phyloP scores from a whole-genome alignment of 306 rosid species.

The Fagus crenata region DNA sequence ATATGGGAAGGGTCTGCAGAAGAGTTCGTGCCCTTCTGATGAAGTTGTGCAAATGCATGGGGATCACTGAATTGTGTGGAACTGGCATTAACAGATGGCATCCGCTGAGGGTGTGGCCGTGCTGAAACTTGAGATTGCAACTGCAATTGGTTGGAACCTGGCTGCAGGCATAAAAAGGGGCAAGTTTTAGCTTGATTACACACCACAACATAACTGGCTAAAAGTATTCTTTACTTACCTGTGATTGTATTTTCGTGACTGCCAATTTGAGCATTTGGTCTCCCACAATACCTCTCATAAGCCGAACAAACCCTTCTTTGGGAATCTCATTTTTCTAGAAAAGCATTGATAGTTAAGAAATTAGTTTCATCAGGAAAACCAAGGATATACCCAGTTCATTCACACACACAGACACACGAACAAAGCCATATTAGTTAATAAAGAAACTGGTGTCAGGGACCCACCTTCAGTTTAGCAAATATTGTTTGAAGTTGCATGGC shows the following conservation, averaged over 20 bases:
- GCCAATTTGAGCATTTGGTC: constrained; percentile 88
- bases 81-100: constrained; percentile 55
- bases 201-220: not conserved
- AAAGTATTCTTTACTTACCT: constrained; percentile 43
- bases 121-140: constrained; percentile 47
- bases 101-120: constrained; percentile 62
- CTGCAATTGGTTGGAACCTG: constrained; percentile 29
- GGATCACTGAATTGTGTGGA: constrained; percentile 63
- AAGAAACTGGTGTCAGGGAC: constrained; percentile 28
- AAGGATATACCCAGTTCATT: constrained; percentile 26
- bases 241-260: constrained; percentile 61
- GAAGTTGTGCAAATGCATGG: constrained; percentile 65
- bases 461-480: constrained; percentile 72
- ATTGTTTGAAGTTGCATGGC: constrained; percentile 78
- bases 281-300: constrained; percentile 77
- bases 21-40: constrained; percentile 64
- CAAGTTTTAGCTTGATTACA: constrained; percentile 7
- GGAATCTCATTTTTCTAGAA: constrained; percentile 75
- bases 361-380: constrained; percentile 21
- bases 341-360: constrained; percentile 31
- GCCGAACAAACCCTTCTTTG: constrained; percentile 78
- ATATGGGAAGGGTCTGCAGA: constrained; percentile 57
- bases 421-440: not conserved
- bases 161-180: constrained; percentile 8
- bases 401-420: constrained; percentile 17